phyloP scores from a whole-genome alignment of 73 alveolate genomes.

The Tetrahymena malaccensis region DNA sequence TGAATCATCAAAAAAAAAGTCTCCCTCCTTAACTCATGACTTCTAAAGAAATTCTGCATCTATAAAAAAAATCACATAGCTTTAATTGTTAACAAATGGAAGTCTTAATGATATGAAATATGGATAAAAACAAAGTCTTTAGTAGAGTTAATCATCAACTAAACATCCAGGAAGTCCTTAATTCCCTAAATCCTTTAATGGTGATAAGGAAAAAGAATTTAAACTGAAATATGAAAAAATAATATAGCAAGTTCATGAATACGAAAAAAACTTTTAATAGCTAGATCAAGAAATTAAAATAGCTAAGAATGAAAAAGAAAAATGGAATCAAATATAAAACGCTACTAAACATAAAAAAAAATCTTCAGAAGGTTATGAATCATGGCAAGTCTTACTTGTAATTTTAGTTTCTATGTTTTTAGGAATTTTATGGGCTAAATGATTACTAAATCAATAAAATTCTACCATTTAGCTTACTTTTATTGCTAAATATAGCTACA shows the following conservation, averaged over 20 bases:
- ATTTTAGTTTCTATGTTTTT: not conserved
- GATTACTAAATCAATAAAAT: not conserved
- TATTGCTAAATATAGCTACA: too few species aligned
- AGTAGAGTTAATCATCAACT: not conserved
- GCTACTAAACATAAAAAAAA: not conserved
- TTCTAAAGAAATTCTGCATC: not conserved
- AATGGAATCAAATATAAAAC: not conserved
- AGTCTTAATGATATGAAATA: not conserved
- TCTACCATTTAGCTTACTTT: not conserved
- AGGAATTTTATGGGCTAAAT: not conserved
- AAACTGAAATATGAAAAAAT: not conserved
- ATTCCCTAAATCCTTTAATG: not conserved
- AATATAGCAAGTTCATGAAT: not conserved
- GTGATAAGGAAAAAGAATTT: not conserved
- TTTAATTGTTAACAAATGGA: not conserved
- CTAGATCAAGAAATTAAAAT: not conserved
- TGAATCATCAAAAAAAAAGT: not conserved
- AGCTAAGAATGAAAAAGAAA: not conserved
- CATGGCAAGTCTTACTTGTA: not conserved
- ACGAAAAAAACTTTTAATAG: not conserved
- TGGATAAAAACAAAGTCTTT: not conserved
- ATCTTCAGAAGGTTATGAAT: not conserved
- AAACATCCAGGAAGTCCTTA: not conserved
- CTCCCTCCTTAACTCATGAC: not conserved
- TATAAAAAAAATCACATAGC: not conserved